Conservation (phyloP, 768 basidiomycete species). For the Mycena metata region DNA sequence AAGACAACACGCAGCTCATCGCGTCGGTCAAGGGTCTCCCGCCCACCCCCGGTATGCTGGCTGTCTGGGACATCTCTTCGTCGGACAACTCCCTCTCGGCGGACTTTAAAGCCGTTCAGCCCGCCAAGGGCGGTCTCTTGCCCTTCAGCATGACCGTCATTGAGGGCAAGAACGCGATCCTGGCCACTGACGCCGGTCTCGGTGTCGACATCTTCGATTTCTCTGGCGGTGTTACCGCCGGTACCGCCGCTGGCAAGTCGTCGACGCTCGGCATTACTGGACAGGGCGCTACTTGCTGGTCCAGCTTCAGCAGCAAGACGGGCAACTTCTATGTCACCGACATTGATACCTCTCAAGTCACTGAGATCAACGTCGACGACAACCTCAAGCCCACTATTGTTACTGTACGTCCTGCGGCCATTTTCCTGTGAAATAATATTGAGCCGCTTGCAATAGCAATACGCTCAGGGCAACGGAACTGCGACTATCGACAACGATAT, state of each 20-base stretch:
- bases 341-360: constrained; percentile 54
- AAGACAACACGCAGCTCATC: constrained; percentile 59
- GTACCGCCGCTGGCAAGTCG: constrained; percentile 46
- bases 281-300: constrained; percentile 60
- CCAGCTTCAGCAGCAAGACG: constrained; percentile 55
- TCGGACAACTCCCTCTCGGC: constrained; percentile 59
- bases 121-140: constrained; percentile 57
- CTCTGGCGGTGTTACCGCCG: constrained; percentile 46
- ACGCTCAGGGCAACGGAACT: constrained; percentile 50
- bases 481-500: constrained; percentile 59
- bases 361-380: constrained; percentile 61
- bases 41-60: constrained; percentile 63
- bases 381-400: constrained; percentile 61
- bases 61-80: constrained; percentile 60
- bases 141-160: constrained; percentile 65
- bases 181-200: constrained; percentile 56
- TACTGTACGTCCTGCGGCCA: constrained; percentile 45
- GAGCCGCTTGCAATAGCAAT: constrained; percentile 48
- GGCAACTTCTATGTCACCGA: constrained; percentile 62
- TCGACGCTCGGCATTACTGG: constrained; percentile 52
- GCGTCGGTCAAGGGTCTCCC: constrained; percentile 65
- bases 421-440: neutral
- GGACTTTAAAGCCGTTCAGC: constrained; percentile 53
- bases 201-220: constrained; percentile 57
- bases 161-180: constrained; percentile 54